Conservation (phyloP, 2,329 filamentous ascomycete species). For the Alternaria sp. region DNA sequence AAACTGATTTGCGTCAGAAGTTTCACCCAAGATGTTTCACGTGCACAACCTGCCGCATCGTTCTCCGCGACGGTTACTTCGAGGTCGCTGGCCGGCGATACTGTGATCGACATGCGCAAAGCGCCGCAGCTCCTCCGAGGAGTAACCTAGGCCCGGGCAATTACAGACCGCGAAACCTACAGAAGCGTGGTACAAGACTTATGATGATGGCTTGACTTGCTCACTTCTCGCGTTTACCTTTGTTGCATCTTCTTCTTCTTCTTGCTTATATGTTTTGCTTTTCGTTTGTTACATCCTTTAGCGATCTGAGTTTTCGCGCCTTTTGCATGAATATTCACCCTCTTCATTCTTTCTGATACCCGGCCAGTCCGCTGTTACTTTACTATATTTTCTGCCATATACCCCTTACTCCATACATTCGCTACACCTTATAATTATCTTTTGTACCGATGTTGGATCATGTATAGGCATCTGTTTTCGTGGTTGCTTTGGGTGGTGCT, state of each 20-base stretch:
- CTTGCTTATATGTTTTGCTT: slow-evolving; percentile 7
- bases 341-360: slow-evolving; percentile 32
- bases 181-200: slow-evolving; percentile 60
- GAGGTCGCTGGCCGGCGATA: slow-evolving; percentile 82
- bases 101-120: slow-evolving; percentile 86
- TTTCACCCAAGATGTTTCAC: slow-evolving; percentile 89
- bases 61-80: slow-evolving; percentile 86
- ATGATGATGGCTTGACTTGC: slow-evolving; percentile 59
- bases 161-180: slow-evolving; percentile 52
- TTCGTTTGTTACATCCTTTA: slow-evolving; percentile 17
- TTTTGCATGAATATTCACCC: slow-evolving; percentile 27
- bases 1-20: slow-evolving; percentile 79
- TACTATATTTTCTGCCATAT: slow-evolving; percentile 15
- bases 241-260: not conserved
- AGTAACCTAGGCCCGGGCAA: slow-evolving; percentile 52
- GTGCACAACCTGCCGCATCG: slow-evolving; percentile 78
- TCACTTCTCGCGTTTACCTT: not conserved
- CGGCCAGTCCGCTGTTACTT: slow-evolving; percentile 35
- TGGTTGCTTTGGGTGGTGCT: slow-evolving; percentile 7
- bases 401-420: slow-evolving; percentile 19
- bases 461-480: not conserved
- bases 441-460: slow-evolving; percentile 17
- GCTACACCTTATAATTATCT: slow-evolving; percentile 21
- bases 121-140: slow-evolving; percentile 56
- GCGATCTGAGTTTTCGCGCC: slow-evolving; percentile 19